Evolutionary conservation across 2,329 filamentous ascomycete species (phyloP), one percentile per base, ranked within the genome.

Genomic region (Aspergillus spinulosporus): DNA sequence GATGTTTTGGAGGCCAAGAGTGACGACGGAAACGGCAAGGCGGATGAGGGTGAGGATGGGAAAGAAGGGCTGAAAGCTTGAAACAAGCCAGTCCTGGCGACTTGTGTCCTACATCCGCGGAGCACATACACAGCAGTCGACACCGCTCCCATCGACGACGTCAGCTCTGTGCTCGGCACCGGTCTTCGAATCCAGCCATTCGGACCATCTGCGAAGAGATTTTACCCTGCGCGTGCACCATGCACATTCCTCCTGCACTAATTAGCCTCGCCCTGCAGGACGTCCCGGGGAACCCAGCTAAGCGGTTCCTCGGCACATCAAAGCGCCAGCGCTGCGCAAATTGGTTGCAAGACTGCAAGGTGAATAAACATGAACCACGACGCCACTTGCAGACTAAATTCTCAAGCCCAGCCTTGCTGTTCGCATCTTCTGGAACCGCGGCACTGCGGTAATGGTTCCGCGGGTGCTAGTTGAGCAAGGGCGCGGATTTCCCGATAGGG

Each of bases 1-100:
- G 72, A 72, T 34, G 63, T 66, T 1, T 57, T 74, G 49, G 72
- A 74, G 59, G 62, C 64, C 64, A 72, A 68, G 54, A 66, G 71
- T 37, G 37, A 60, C 32, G 59, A 58, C 12, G 29, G 40, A 12
- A 29, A 48, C 28, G 39, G 14, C 21, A 5, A 32, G 14, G 32
- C 39, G 14, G 42, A 37, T 32, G 32, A 5, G 42, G 39, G 14
- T 26, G 11, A 11, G 3, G 21, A 11, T 14, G 21, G 32, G 11
- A 43, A 21, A 26, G 26, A 32, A 46, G 21, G 39, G 50, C 42
- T 46, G 37, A 52, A 36, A 14, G 31, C n/a, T 21, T 42, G 14
- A 21, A 42, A 15, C 39, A 49, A 37, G 21, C 21, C 21, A 32
- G 32, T 11, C 32, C 32, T 34, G 11, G 6, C 32, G 11, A 34